Percentiles rank a stretch among this genome's conserved stretches.
These are phyloP conservation scores for Pythium insidiosum DNA, from an alignment of 352 stramenopile species.

Conservation along the genomic window DNA sequence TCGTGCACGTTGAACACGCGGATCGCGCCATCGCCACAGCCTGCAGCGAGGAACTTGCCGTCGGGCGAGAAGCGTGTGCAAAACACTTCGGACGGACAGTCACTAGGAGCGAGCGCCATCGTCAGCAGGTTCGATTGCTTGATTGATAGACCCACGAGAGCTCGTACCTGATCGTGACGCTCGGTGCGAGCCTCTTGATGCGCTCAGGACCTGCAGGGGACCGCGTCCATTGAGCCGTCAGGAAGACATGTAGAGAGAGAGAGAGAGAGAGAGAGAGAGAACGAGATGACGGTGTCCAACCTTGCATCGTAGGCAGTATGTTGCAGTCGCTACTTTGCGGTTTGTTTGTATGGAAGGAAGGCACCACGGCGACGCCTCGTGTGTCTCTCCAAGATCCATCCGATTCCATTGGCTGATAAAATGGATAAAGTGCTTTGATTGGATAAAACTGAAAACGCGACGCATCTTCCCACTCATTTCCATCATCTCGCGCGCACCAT, in stretches of 20 bases:
- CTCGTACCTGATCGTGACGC: slow-evolving; percentile 83
- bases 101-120: too few species aligned
- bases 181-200: slow-evolving; percentile 68
- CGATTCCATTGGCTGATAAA: background rate
- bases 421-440: background rate
- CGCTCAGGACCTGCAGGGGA: slow-evolving; percentile 11
- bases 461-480: too few species aligned
- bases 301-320: too few species aligned
- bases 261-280: too few species aligned
- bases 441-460: slow-evolving; percentile 1
- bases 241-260: background rate
- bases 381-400: too few species aligned
- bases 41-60: slow-evolving; percentile 72
- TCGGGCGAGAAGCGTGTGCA: slow-evolving; percentile 83
- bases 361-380: too few species aligned
- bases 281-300: too few species aligned
- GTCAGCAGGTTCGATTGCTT: too few species aligned
- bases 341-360: too few species aligned
- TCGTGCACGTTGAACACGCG: slow-evolving; percentile 78
- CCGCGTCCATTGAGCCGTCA: background rate
- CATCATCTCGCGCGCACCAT: slow-evolving; percentile 13
- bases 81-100: slow-evolving; percentile 86
- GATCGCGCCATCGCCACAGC: slow-evolving; percentile 82
- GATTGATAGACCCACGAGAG: too few species aligned
- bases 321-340: too few species aligned